phyloP scores from a whole-genome alignment of 2,329 filamentous ascomycete species.

The Mollisia scopiformis region DNA sequence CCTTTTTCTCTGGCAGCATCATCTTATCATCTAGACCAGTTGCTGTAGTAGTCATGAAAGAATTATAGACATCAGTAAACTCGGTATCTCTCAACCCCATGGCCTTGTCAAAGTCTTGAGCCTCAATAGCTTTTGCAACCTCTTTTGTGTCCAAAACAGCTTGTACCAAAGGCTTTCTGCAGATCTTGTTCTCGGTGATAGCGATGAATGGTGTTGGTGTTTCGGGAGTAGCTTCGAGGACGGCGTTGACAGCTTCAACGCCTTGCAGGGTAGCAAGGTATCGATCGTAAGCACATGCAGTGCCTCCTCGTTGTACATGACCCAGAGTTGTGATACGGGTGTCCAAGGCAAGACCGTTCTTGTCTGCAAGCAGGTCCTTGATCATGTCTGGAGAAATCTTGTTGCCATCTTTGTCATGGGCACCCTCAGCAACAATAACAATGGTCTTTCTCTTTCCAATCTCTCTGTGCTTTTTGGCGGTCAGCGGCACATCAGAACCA shows the following conservation, averaged over 20 bases:
- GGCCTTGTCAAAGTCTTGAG: constrained; percentile 83
- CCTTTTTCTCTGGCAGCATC: constrained; percentile 71
- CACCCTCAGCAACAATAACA: constrained; percentile 95
- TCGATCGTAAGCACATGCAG: constrained; percentile 90
- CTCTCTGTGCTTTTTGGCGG: constrained; percentile 69
- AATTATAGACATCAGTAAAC: constrained; percentile 89
- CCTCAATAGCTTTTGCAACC: constrained; percentile 79
- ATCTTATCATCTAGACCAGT: constrained; percentile 71
- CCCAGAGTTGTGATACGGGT: constrained; percentile 94
- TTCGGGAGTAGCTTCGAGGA: constrained; percentile 85
- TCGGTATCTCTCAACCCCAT: constrained; percentile 91
- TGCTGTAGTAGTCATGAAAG: constrained; percentile 89
- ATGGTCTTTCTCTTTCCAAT: constrained; percentile 97
- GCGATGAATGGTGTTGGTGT: constrained; percentile 94
- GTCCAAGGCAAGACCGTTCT: constrained; percentile 78
- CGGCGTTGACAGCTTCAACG: constrained; percentile 90
- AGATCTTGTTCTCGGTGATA: constrained; percentile 97
- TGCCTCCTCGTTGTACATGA: constrained; percentile 95
- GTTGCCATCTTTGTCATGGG: constrained; percentile 80
- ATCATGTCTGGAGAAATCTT: constrained; percentile 83
- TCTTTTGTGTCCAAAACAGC: constrained; percentile 86
- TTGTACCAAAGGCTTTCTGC: constrained; percentile 84
- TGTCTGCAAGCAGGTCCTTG: constrained; percentile 83
- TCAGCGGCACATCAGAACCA: constrained; percentile 12
- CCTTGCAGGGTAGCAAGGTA: constrained; percentile 93